phyloP scores from a whole-genome alignment of 163 green algal genomes.

The Coccomyxa subellipsoidea region DNA sequence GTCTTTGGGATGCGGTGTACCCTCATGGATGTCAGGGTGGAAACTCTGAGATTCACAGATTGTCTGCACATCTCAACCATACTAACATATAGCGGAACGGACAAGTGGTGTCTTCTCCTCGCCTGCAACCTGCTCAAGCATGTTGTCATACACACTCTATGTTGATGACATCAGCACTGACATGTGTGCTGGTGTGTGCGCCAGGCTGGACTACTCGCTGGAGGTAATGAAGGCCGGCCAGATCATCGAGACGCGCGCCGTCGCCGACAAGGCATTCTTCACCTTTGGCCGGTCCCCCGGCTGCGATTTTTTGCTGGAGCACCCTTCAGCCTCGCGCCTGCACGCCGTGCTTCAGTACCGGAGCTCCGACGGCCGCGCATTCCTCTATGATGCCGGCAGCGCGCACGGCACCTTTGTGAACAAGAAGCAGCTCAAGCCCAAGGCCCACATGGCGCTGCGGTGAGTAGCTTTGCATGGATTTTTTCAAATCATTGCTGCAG shows the following conservation, averaged over 20 bases:
- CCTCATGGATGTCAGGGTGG: too few species aligned
- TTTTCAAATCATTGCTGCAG: too few species aligned
- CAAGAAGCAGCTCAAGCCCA: conserved; percentile 66
- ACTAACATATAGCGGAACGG: too few species aligned
- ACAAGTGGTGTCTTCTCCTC: too few species aligned
- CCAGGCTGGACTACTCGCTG: conserved; percentile 55
- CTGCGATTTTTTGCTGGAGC: conserved; percentile 78
- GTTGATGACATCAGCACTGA: too few species aligned
- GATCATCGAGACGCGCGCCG: conserved; percentile 41
- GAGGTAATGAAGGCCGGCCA: conserved; percentile 72
- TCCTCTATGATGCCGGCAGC: conserved; percentile 75
- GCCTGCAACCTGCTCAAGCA: too few species aligned
- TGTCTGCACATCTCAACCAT: too few species aligned
- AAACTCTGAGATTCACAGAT: too few species aligned
- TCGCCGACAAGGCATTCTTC: conserved; percentile 43
- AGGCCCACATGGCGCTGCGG: conserved; percentile 47
- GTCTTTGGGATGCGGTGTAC: not conserved
- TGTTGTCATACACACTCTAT: too few species aligned
- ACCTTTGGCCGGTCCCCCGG: conserved; percentile 74
- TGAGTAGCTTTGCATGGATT: not conserved
- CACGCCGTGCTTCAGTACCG: conserved; percentile 84
- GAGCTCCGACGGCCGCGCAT: conserved; percentile 45
- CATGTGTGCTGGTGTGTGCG: not conserved
- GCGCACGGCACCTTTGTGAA: conserved; percentile 91
- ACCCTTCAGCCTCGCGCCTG: conserved; percentile 78